phyloP scores from a whole-genome alignment of 2,329 filamentous ascomycete species.

The Cytospora chrysosperma region DNA sequence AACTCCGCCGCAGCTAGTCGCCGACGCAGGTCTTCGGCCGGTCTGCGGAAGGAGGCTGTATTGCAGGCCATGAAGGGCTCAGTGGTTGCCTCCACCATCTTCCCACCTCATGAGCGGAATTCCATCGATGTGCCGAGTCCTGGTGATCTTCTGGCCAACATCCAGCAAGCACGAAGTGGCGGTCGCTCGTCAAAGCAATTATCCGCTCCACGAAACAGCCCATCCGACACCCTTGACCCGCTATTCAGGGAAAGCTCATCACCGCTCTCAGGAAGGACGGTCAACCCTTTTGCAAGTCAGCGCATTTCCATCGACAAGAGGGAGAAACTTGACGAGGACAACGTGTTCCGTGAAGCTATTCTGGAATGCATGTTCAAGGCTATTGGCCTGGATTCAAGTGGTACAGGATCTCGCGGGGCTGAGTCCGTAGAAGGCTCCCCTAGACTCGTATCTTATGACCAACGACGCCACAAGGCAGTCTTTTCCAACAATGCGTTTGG shows the following conservation, averaged over 20 bases:
- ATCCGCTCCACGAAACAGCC: constrained; percentile 30
- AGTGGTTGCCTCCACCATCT: constrained; percentile 41
- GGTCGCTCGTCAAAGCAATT: constrained; percentile 44
- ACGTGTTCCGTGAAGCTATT: constrained; percentile 84
- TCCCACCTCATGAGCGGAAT: constrained; percentile 41
- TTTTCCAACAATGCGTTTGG: constrained; percentile 85
- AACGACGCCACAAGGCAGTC: constrained; percentile 72
- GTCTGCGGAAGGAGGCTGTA: constrained; percentile 75
- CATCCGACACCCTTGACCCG: constrained; percentile 32
- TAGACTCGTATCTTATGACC: constrained; percentile 78
- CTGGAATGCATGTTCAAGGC: constrained; percentile 95
- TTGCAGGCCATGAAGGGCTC: constrained; percentile 64
- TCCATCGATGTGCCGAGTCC: constrained; percentile 58
- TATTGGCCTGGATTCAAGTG: constrained; percentile 74
- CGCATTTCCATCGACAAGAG: constrained; percentile 63
- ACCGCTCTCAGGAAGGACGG: constrained; percentile 50
- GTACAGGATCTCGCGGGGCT: constrained; percentile 62
- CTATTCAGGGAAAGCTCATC: constrained; percentile 40
- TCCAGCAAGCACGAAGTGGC: constrained; percentile 65
- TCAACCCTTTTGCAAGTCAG: constrained; percentile 58
- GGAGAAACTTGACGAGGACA: constrained; percentile 84
- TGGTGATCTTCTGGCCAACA: constrained; percentile 78
- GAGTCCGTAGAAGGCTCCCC: constrained; percentile 85
- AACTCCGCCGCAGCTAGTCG: constrained; percentile 68
- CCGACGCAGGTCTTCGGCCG: constrained; percentile 62